Conservation (phyloP, 306 rosid genomes). For the Castanea mollissima region DNA sequence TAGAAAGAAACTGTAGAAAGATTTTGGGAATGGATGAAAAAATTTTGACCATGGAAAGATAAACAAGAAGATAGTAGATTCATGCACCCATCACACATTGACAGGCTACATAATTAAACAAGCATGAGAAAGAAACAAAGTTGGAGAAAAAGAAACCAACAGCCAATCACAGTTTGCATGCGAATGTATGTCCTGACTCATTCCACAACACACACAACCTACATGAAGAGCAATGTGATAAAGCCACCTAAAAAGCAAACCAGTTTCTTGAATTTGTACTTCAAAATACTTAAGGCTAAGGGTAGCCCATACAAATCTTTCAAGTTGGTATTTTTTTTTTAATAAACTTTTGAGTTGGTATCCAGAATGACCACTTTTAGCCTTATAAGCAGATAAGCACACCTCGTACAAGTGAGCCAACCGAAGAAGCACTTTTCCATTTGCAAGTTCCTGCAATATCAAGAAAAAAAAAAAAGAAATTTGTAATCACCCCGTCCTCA, state of each 20-base stretch:
- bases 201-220: neutral
- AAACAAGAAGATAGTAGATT: neutral
- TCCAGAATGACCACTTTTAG: constrained; percentile 7
- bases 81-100: neutral
- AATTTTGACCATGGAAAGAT: neutral
- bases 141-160: neutral
- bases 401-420: constrained; percentile 86
- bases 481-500: neutral
- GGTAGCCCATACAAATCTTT: neutral
- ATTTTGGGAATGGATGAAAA: neutral
- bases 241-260: neutral
- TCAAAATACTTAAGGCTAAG: neutral
- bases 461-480: constrained; percentile 14
- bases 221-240: neutral
- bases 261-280: neutral
- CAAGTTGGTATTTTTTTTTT: neutral
- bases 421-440: constrained; percentile 74
- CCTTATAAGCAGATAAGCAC: constrained; percentile 19
- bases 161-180: neutral
- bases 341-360: neutral
- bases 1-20: neutral
- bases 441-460: constrained; percentile 65
- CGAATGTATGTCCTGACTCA: neutral
- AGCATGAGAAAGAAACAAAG: constrained; percentile 10
- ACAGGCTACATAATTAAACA: neutral